Evolutionary conservation across 2,329 filamentous ascomycete genomes (phyloP).

Genomic region (Neofusicoccum ribis): DNA sequence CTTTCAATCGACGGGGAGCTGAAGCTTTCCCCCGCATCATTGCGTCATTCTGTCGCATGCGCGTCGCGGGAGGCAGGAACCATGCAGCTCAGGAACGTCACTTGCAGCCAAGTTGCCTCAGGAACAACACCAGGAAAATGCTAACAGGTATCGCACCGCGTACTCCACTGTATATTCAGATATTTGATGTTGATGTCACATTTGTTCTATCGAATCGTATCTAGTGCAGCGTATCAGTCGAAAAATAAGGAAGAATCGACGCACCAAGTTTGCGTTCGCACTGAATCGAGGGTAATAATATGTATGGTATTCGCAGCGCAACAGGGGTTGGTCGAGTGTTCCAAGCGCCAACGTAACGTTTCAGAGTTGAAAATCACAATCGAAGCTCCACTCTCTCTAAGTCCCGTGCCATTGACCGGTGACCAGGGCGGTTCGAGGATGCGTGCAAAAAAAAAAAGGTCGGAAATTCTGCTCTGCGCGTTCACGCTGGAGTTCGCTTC

Average conservation of each 20-base stretch:
- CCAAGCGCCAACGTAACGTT: not conserved
- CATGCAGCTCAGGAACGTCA: not conserved
- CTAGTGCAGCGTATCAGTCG: not conserved
- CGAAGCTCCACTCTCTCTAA: not conserved
- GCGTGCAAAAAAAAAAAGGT: no score
- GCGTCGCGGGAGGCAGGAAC: constrained; percentile 3
- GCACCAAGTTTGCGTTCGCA: not conserved
- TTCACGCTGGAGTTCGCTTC: not conserved
- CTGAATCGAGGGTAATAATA: not conserved
- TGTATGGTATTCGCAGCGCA: not conserved
- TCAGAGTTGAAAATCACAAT: constrained; percentile 1
- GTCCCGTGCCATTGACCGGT: not conserved
- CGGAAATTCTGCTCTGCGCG: not conserved
- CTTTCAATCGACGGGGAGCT: not conserved
- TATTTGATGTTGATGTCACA: not conserved
- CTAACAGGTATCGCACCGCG: no score
- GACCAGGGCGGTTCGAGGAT: not conserved
- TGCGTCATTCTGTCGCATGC: constrained; percentile 16
- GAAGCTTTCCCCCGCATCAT: not conserved
- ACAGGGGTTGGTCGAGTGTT: not conserved
- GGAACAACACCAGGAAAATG: no score
- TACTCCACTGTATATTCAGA: no score
- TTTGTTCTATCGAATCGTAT: not conserved
- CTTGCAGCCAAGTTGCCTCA: no score
- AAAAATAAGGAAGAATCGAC: not conserved